A percentile compares a stretch with the other conserved stretches of the same genome.
Evolutionary conservation across 2,329 filamentous ascomycete species (phyloP).

Genomic region (Fusarium nanum): DNA sequence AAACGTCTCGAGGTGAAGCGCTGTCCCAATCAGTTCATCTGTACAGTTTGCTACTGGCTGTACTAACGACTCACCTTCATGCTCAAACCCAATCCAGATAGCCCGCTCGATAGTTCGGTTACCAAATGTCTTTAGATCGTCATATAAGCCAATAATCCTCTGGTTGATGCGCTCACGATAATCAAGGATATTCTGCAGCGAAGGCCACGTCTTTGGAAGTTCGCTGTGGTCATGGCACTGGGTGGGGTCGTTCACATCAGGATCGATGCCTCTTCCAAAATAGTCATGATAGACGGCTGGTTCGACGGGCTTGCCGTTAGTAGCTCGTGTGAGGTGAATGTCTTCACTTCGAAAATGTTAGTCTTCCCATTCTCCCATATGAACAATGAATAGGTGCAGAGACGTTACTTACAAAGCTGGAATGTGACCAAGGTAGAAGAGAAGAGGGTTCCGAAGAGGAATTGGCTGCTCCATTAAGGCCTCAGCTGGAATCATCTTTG

Average conservation of each 20-base stretch:
- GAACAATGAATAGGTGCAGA: background rate
- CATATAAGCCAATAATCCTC: background rate
- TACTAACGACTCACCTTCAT: background rate
- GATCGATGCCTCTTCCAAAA: background rate
- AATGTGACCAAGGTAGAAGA: slow-evolving; percentile 2
- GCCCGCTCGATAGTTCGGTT: slow-evolving; percentile 1
- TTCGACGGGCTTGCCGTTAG: background rate
- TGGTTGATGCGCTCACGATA: background rate
- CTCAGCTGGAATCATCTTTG: background rate
- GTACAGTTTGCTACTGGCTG: no score
- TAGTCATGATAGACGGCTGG: background rate
- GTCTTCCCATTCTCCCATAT: background rate
- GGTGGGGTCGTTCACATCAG: background rate
- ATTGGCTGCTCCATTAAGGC: background rate
- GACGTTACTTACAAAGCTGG: background rate
- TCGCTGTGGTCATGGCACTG: slow-evolving; percentile 3
- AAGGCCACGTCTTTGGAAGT: slow-evolving; percentile 3
- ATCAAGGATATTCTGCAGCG: background rate
- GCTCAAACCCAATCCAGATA: background rate
- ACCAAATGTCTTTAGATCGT: background rate
- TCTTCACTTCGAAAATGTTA: background rate
- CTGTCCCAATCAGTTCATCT: background rate
- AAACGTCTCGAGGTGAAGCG: background rate
- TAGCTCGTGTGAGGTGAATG: background rate
- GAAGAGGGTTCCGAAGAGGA: background rate